Evolutionary conservation across 1,284 basidiomycete species (phyloP).

Genomic region (Porodaedalea pini): DNA sequence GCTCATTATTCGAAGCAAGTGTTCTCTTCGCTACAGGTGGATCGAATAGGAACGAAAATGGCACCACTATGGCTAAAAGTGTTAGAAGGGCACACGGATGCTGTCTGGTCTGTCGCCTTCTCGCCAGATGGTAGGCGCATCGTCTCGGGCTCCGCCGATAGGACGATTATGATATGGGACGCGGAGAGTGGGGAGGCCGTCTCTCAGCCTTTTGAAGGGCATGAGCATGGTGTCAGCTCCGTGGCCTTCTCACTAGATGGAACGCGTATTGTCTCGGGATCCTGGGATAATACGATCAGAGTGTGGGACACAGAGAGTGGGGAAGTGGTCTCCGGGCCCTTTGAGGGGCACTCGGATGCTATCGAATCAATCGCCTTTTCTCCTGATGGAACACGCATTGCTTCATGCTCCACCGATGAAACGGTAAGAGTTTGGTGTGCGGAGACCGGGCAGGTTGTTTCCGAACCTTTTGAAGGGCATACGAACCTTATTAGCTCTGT

Average conservation of each 20-base stretch:
- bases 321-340: neutral
- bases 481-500: neutral
- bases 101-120: constrained; percentile 9
- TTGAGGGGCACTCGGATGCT: neutral
- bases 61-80: neutral
- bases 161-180: constrained; percentile 17
- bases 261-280: neutral
- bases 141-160: constrained; percentile 15
- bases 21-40: neutral
- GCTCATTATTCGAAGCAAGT: neutral
- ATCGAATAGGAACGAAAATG: neutral
- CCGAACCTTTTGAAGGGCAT: constrained; percentile 1
- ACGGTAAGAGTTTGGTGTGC: constrained; percentile 6
- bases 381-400: neutral
- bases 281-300: neutral
- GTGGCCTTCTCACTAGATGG: neutral
- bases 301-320: neutral
- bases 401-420: neutral
- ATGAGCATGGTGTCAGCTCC: neutral
- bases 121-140: constrained; percentile 14
- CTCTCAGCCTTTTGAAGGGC: neutral
- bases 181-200: neutral
- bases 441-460: neutral
- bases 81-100: constrained; percentile 5
- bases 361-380: neutral